phyloP scores from a whole-genome alignment of 2,329 filamentous ascomycete genomes.

The Pseudocercospora eumusae region DNA sequence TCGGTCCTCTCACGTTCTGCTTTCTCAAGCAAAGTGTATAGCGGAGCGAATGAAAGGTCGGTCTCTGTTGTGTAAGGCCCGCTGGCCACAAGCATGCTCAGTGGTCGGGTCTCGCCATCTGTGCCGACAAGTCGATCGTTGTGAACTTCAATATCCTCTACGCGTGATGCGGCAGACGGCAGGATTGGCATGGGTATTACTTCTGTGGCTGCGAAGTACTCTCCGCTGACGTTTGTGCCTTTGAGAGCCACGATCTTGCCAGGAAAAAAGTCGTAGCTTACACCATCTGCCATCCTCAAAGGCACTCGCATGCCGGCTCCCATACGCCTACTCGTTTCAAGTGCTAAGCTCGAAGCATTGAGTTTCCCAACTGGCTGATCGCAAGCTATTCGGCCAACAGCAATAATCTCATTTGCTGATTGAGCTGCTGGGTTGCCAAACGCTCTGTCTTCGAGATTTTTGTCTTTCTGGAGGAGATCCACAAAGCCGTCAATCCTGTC shows the following conservation, averaged over 20 bases:
- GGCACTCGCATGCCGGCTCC: constrained; percentile 82
- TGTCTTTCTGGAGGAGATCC: constrained; percentile 69
- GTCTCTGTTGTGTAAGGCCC: constrained; percentile 93
- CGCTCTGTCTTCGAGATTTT: constrained; percentile 73
- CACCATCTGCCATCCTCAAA: constrained; percentile 66
- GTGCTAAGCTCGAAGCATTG: constrained; percentile 78
- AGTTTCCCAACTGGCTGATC: constrained; percentile 84
- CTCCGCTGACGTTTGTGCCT: constrained; percentile 83
- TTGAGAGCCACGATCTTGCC: constrained; percentile 88
- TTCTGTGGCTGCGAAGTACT: constrained; percentile 77
- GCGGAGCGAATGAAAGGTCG: constrained; percentile 84
- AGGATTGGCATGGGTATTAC: constrained; percentile 74
- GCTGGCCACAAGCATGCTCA: constrained; percentile 75
- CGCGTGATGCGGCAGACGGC: constrained; percentile 69
- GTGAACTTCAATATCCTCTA: constrained; percentile 65
- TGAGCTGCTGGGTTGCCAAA: constrained; percentile 87
- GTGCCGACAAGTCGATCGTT: constrained; percentile 66
- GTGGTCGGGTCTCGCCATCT: constrained; percentile 63
- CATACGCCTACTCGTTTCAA: constrained; percentile 82
- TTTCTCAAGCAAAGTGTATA: constrained; percentile 76
- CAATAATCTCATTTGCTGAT: constrained; percentile 82
- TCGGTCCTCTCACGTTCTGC: constrained; percentile 76
- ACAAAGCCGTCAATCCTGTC: constrained; percentile 92
- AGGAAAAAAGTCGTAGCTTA: constrained; percentile 84
- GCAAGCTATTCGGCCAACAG: constrained; percentile 86